phyloP scores from a whole-genome alignment of 176 grass and related monocot genomes.

The Tuctoria greenei region DNA sequence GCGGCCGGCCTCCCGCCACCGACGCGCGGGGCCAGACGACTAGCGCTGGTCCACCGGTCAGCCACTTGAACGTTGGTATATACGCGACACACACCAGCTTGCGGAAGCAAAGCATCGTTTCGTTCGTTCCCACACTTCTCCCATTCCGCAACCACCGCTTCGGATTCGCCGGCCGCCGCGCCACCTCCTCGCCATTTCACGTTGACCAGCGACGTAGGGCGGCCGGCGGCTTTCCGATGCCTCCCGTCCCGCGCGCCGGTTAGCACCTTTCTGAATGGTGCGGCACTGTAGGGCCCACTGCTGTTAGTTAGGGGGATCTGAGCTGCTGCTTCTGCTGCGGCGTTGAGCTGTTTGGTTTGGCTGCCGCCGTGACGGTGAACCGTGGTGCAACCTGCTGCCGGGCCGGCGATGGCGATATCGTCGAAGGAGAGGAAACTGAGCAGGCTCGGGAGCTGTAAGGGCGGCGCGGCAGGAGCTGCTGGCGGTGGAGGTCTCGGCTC shows the following conservation, averaged over 20 bases:
- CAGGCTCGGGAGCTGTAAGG: slow-evolving; percentile 39
- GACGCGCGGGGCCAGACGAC: neutral
- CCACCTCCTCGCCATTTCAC: neutral
- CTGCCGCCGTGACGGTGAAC: neutral
- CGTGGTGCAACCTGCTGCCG: neutral
- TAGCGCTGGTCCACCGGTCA: neutral
- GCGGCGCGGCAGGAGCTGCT: neutral
- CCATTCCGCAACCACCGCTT: slow-evolving; percentile 29
- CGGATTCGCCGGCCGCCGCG: slow-evolving; percentile 42
- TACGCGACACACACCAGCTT: neutral
- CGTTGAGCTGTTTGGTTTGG: neutral
- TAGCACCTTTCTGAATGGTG: slow-evolving; percentile 26
- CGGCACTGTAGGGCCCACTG: neutral
- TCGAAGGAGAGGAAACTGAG: slow-evolving; percentile 53
- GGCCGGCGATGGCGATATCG: slow-evolving; percentile 27
- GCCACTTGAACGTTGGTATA: slow-evolving; percentile 26
- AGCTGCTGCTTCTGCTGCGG: neutral
- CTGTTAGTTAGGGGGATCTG: slow-evolving; percentile 42
- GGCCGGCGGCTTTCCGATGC: neutral
- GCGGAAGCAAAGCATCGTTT: neutral
- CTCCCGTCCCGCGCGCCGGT: neutral
- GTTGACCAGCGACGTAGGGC: neutral
- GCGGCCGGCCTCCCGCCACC: neutral
- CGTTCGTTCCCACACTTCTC: neutral
- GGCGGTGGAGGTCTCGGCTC: slow-evolving; percentile 4